phyloP scores from a whole-genome alignment of 2,329 filamentous ascomycete genomes.

The Trichoderma harzianum region DNA sequence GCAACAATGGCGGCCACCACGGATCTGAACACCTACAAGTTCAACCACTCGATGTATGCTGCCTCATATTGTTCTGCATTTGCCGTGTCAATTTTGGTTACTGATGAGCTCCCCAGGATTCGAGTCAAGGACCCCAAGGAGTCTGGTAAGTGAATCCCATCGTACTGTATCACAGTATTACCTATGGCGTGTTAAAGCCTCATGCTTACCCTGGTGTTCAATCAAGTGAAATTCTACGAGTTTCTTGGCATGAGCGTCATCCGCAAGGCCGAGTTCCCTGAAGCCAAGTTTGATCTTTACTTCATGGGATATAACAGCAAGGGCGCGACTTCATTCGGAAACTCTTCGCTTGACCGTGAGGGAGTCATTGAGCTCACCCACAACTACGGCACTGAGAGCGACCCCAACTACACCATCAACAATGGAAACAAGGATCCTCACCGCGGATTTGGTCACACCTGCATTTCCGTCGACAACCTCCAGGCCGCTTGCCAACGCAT shows the following conservation, averaged over 20 bases:
- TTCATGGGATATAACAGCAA: conserved; percentile 87
- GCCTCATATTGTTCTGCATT: not conserved
- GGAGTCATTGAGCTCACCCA: conserved; percentile 84
- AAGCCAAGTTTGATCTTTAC: conserved; percentile 91
- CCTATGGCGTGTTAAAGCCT: not conserved
- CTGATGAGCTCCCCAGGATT: conserved; percentile 56
- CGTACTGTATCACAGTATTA: not conserved
- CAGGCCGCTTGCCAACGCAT: conserved; percentile 86
- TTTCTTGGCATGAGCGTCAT: conserved; percentile 84
- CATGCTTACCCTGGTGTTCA: conserved; percentile 7
- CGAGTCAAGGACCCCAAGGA: conserved; percentile 91
- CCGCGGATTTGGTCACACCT: conserved; percentile 81
- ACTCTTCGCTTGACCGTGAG: conserved; percentile 74
- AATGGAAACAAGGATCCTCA: conserved; percentile 91
- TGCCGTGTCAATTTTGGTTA: not conserved
- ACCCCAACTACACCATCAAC: conserved; percentile 73
- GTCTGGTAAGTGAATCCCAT: conserved; percentile 51
- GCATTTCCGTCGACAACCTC: conserved; percentile 78
- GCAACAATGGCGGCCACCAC: conserved; percentile 66
- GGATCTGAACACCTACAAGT: conserved; percentile 72
- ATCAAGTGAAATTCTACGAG: conserved; percentile 83
- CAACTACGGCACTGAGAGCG: conserved; percentile 85
- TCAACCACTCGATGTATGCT: conserved; percentile 80
- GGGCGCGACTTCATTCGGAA: conserved; percentile 68
- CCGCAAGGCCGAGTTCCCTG: conserved; percentile 76